Evolutionary conservation across 768 basidiomycete species (phyloP).

Genomic region (Dendrothele bispora): DNA sequence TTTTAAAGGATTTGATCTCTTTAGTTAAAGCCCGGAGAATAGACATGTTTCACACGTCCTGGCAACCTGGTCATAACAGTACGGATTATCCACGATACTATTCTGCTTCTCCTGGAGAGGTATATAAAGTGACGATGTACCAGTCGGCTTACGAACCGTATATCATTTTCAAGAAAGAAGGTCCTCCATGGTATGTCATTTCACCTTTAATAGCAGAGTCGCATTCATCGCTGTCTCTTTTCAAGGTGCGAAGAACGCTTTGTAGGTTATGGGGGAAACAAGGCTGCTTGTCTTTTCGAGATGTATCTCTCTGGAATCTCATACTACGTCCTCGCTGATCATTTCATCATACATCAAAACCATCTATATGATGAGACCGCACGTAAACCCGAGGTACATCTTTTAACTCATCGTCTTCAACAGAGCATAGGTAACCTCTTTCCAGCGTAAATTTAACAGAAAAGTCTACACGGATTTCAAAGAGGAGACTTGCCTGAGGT

Average conservation of each 20-base stretch:
- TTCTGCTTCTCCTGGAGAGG: conserved; percentile 55
- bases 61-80: conserved; percentile 79
- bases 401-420: neutral
- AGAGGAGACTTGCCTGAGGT: conserved; percentile 75
- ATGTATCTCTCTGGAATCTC: conserved; percentile 87
- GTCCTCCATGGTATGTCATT: conserved; percentile 61
- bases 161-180: conserved; percentile 76
- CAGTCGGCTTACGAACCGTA: conserved; percentile 90
- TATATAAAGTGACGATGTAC: conserved; percentile 77
- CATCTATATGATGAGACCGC: conserved; percentile 79
- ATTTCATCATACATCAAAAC: conserved; percentile 88
- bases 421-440: neutral
- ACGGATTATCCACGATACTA: conserved; percentile 77
- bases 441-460: conserved; percentile 70
- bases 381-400: conserved; percentile 63
- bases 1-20: conserved; percentile 49
- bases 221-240: neutral
- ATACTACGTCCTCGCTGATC: conserved; percentile 82
- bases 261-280: conserved; percentile 89
- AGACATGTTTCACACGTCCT: conserved; percentile 76
- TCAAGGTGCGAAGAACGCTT: conserved; percentile 89
- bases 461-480: conserved; percentile 78
- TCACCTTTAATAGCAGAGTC: neutral
- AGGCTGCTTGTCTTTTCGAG: conserved; percentile 89
- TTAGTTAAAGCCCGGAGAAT: conserved; percentile 58